Base-by-base conservation (phyloP, 129 eudicot species). In the Gnaphalium uliginosum region DNA sequence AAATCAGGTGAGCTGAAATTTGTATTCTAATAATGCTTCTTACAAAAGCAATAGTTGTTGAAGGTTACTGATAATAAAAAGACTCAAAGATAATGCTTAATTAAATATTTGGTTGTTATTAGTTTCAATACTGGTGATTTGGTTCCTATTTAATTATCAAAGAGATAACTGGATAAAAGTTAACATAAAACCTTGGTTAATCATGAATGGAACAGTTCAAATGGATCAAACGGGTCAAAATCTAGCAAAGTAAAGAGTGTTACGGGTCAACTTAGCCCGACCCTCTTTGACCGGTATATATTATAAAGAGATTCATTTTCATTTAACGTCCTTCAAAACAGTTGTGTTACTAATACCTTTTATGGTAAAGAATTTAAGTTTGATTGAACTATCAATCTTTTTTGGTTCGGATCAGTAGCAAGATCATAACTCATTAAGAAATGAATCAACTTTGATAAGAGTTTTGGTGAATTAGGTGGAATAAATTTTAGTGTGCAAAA, bases 1-100 rank as follows among this genome's bases (percentile, higher is more conserved):
- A 83, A 37, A 75, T 86, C 85, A 70, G 91, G 86, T 87, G 79
- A 83, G 83, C 84, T 78, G 72, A 73, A 77, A 79, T 75, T 69
- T 72, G 33, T 79, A 69, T 46, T 66, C 68, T 68, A 77, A 57
- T 68, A n/a, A 24, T 57, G 68, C 4, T 68, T 77, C 48, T 21
- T 75, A 29, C 9, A 65, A 75, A 50, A 50, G 60, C 21, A 69
- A 54, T 32, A 54, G 25, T 46, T 22, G 67, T 73, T 58, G 41
- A 37, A 9, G 57, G 73, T 66, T 65, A 46, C 8, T 37, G 58
- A 66, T 37, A 37, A 25, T 11, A 32, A 54, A 72, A 54, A 72
- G 11, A 60, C 13, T 60, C 35, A 26, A 74, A 43, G 53, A n/a
- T 43, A 43, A 39, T 74, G 78, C 54, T 60, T 39, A 30, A 61